Base-by-base conservation (phyloP, 352 stramenopile species). In the Phytophthora tentaculata region DNA sequence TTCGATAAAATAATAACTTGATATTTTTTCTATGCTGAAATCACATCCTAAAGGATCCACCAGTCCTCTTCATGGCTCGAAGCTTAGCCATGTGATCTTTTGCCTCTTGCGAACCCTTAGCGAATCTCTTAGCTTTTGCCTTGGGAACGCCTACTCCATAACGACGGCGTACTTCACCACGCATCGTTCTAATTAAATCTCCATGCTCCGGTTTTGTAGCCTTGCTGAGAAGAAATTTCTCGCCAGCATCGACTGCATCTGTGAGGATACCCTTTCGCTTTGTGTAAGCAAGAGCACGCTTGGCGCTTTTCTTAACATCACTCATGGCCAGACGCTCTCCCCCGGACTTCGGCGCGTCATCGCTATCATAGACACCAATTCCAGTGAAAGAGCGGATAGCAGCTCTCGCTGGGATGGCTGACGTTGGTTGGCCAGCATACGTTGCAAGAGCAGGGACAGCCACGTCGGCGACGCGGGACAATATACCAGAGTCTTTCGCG, bases 131-230 rank as follows among this genome's bases (percentile, higher is more conserved):
- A 43, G n/a, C 17, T 1, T n/a, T n/a, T n/a, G n/a, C n/a, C n/a
- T n/a, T n/a, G n/a, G n/a, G n/a, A n/a, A 64, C 37, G 0, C 63
- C 63, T 1, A 70, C 54, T 16, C 63, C 63, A 14, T 65, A 70
- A 3, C 54, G 63, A 2, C 50, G 17, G 0, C 9, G 0, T 0
- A 71, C 41, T 4, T 65, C 47, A 5, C 51, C 39, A 2, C 54
- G 37, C 1, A 65, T 10, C 0, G 35, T 39, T 7, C 44, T 61
- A 24, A 65, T 64, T 17, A 63, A 14, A 37, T 13, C 8, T 39
- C 9, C 47, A 48, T 69, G 62, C 10, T 63, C n/a, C 53, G 4
- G 62, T 2, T 69, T 63, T 2, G 32, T 63, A 17, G 62, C 45
- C 5, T 58, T 62, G 3, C 2, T 43, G 8, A 69, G 32, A 0